Conservation (phyloP, 1,139 yeast species). For the Pichia sp. region DNA sequence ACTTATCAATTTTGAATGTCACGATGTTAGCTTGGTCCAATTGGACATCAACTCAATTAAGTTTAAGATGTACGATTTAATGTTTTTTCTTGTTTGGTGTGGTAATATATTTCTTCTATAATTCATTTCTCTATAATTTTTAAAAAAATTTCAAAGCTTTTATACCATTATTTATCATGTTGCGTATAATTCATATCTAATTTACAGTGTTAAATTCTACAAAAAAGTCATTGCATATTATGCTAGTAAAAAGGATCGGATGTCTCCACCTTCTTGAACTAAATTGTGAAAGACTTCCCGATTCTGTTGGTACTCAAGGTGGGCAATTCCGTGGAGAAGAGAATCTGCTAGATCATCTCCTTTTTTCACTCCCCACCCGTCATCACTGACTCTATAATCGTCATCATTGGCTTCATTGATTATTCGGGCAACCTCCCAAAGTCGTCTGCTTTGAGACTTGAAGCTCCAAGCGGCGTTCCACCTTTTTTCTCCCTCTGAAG, state of each 20-base stretch:
- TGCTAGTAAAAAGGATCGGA: not conserved
- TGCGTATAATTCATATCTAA: not conserved
- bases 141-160: not conserved
- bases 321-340: constrained; percentile 52
- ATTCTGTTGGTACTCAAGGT: constrained; percentile 45
- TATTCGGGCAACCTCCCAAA: constrained; percentile 25
- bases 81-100: not conserved
- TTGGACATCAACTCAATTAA: not conserved
- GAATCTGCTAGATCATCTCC: constrained; percentile 62
- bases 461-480: constrained; percentile 18
- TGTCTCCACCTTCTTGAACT: not conserved
- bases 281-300: constrained; percentile 12
- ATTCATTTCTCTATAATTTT: not conserved
- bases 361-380: constrained; percentile 33
- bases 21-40: not conserved
- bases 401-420: constrained; percentile 18
- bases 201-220: not conserved
- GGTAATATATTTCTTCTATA: not conserved
- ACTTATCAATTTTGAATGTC: not conserved
- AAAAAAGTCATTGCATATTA: not conserved
- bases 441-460: constrained; percentile 21
- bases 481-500: not conserved
- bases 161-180: not conserved
- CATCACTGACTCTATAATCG: not conserved
- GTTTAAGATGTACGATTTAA: not conserved